Conservation (phyloP, 768 basidiomycete species). For the Tephrocybe sp. region DNA sequence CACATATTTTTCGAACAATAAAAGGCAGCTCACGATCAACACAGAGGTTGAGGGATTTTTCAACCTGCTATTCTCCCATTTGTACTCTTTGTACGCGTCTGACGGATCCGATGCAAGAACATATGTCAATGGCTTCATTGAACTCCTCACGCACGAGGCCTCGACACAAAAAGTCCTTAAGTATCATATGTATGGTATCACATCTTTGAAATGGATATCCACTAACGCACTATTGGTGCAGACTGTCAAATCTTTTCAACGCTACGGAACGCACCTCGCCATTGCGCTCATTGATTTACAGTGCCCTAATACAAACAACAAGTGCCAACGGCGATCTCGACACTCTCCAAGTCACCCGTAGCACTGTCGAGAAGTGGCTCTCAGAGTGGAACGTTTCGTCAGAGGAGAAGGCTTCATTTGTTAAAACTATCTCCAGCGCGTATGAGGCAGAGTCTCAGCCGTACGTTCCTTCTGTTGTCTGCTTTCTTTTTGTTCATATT, state of each 20-base stretch:
- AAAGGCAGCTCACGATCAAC: neutral
- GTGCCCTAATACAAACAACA: slow-evolving; percentile 58
- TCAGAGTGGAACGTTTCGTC: slow-evolving; percentile 68
- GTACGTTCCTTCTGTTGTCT: slow-evolving; percentile 38
- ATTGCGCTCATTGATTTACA: slow-evolving; percentile 62
- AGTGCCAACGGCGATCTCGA: slow-evolving; percentile 59
- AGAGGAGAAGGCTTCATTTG: slow-evolving; percentile 62
- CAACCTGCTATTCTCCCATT: slow-evolving; percentile 75
- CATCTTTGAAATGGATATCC: neutral
- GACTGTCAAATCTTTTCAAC: slow-evolving; percentile 83
- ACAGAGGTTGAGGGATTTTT: slow-evolving; percentile 86
- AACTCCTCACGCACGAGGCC: slow-evolving; percentile 54
- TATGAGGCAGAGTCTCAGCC: slow-evolving; percentile 53
- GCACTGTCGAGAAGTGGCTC: slow-evolving; percentile 74
- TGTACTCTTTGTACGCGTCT: slow-evolving; percentile 56
- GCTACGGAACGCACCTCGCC: slow-evolving; percentile 63
- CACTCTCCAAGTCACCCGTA: slow-evolving; percentile 53
- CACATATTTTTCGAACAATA: neutral
- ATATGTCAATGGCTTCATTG: slow-evolving; percentile 47
- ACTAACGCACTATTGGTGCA: slow-evolving; percentile 25
- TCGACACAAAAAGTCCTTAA: slow-evolving; percentile 55
- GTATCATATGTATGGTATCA: slow-evolving; percentile 66
- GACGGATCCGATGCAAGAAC: slow-evolving; percentile 53
- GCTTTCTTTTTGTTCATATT: neutral
- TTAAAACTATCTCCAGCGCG: slow-evolving; percentile 60